Base-by-base conservation (phyloP, 1,284 basidiomycete genomes). In the Ceratobasidium sp. region DNA sequence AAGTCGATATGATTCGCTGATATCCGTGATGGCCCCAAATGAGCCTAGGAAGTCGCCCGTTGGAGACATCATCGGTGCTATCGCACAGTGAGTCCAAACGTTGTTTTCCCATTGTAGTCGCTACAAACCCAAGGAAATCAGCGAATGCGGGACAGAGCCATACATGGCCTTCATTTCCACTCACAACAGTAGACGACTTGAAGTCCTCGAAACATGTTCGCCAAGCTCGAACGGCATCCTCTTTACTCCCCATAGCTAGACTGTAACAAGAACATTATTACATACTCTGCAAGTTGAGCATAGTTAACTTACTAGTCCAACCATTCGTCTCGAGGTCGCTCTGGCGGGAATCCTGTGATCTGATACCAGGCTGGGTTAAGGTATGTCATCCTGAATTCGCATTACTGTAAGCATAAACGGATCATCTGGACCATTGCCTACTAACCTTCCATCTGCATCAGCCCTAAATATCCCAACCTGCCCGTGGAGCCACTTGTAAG, bases 1-100 rank as follows among this genome's bases (percentile, higher is more conserved):
- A 29, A 73, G 72, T 32, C 73, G 40, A 7, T 73, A 75, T 52
- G 74, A 75, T 42, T 76, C 75, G 32, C 71, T 75, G 20, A 76
- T 72, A 53, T 76, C 75, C 15, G 52, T 67, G 15, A 67, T 47
- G 15, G 64, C 52, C 17, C 64, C 50, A 55, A 67, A 67, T 20
- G 64, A 35, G n/a, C 64, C 64, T 29, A 42, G 25, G 35, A 67
- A 67, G 7, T n/a, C 35, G 17, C 52, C 64, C 31, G 54, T 52
- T 25, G 64, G 43, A 15, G 50, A 20, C 12, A 67, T 54, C 52
- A 67, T 31, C 2, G 64, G 64, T 40, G 64, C 13, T 38, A 67
- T 67, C 27, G 38, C 52, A 15, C 27, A 22, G n/a, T 67, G 64
- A 17, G 64, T 67, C 64, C 64, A 67, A 20, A 54, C 34, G 35